Evolutionary conservation across 1,139 yeast species (phyloP).

Genomic region (Yamadazyma siamensis): DNA sequence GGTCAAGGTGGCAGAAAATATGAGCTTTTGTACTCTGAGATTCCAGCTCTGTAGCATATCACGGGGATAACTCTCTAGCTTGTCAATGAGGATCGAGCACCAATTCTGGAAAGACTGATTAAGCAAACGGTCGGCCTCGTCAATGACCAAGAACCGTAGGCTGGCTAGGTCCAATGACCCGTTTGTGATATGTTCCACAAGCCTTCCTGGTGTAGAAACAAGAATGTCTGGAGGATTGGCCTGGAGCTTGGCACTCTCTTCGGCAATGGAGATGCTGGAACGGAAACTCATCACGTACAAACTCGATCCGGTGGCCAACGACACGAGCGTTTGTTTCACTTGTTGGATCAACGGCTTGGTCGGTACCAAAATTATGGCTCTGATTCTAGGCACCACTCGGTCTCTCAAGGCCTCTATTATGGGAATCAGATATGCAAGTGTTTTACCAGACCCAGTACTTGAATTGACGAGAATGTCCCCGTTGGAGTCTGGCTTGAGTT

Average conservation of each 20-base stretch:
- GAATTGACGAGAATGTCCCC: slow-evolving; percentile 90
- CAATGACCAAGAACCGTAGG: slow-evolving; percentile 73
- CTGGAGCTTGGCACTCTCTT: slow-evolving; percentile 54
- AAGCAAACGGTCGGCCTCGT: slow-evolving; percentile 90
- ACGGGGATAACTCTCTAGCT: slow-evolving; percentile 29
- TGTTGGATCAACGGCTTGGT: slow-evolving; percentile 86
- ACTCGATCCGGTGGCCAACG: slow-evolving; percentile 64
- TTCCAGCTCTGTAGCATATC: slow-evolving; percentile 18
- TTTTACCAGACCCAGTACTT: slow-evolving; percentile 95
- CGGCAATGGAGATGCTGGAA: slow-evolving; percentile 57
- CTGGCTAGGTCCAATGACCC: slow-evolving; percentile 39
- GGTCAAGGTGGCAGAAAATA: slow-evolving; percentile 91
- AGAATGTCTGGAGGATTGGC: slow-evolving; percentile 68
- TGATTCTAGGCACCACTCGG: slow-evolving; percentile 66
- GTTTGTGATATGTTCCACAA: slow-evolving; percentile 75
- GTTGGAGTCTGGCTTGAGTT: slow-evolving; percentile 53
- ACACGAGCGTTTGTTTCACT: slow-evolving; percentile 63
- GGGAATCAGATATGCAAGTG: slow-evolving; percentile 86
- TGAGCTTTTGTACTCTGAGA: slow-evolving; percentile 50
- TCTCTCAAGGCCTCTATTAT: slow-evolving; percentile 63
- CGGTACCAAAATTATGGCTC: slow-evolving; percentile 83
- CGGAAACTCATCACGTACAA: slow-evolving; percentile 58
- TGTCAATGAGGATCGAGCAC: slow-evolving; percentile 65
- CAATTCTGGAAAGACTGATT: slow-evolving; percentile 94
- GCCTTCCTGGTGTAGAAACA: slow-evolving; percentile 87